Evolutionary conservation across 1,284 basidiomycete species (phyloP).

Genomic region (Golubevia pallescens): DNA sequence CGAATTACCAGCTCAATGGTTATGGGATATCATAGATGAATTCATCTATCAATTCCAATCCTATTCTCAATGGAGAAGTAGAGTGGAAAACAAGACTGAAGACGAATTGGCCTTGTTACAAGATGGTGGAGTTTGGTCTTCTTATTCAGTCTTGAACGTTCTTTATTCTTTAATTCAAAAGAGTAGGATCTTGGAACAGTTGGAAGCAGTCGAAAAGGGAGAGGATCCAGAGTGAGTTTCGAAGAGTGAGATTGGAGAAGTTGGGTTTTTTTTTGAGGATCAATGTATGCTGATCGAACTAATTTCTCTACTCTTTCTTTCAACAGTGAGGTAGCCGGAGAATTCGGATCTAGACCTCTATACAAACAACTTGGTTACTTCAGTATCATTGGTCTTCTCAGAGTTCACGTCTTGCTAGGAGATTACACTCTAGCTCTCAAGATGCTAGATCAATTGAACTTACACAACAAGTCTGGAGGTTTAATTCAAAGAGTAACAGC

Average conservation of each 20-base stretch:
- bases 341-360: constrained; percentile 85
- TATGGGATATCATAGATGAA: constrained; percentile 99
- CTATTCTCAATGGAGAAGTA: constrained; percentile 84
- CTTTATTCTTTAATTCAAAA: constrained; percentile 98
- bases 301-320: constrained; percentile 10
- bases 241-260: neutral
- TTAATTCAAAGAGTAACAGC: constrained; percentile 56
- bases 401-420: constrained; percentile 92
- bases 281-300: neutral
- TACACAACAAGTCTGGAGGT: constrained; percentile 46
- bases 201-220: constrained; percentile 79
- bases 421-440: constrained; percentile 94
- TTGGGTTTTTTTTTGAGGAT: no score
- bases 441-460: constrained; percentile 90
- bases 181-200: constrained; percentile 90
- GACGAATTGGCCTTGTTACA: constrained; percentile 72
- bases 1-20: constrained; percentile 93
- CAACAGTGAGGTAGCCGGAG: constrained; percentile 80
- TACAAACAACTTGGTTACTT: constrained; percentile 98
- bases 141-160: constrained; percentile 96
- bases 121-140: constrained; percentile 79
- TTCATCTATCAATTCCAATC: constrained; percentile 99
- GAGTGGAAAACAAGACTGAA: constrained; percentile 82
- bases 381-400: constrained; percentile 89
- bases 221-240: constrained; percentile 71